Base-by-base conservation (phyloP, 768 basidiomycete genomes). In the Tulasnella sp. region DNA sequence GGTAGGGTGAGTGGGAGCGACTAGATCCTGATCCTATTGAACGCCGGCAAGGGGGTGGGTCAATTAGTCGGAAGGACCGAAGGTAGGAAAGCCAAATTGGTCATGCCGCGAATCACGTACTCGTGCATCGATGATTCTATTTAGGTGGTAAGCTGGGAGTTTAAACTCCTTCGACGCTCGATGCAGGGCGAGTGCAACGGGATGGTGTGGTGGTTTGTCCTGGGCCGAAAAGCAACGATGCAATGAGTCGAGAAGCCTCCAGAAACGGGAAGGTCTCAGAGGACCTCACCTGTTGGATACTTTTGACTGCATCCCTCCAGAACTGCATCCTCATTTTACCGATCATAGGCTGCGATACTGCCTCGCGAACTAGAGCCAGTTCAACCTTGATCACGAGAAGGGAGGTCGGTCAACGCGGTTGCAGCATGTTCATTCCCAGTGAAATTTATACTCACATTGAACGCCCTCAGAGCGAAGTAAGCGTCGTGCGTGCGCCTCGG, bases 251-350 rank as follows among this genome's bases (percentile, higher is more conserved):
- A 24, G 46, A 36, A 40, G 74, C 48, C 74, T 42, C 52, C 71
- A 19, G 24, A 38, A 46, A 72, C 21, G 42, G 77, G 38, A n/a
- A n/a, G 38, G 12, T 18, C 62, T 16, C 14, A 27, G n/a, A 68
- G 27, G 62, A 5, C 85, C 88, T 84, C 83, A 93, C 94, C 83
- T 92, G 89, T 82, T 86, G 86, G 31, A 94, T 89, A 72, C 86
- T 88, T 82, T 91, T 93, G 38, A 95, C 83, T 18, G 93, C 91
- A 83, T 96, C 94, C 82, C 90, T 89, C 94, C 94, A 96, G 84
- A 95, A 96, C 84, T 95, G 92, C 87, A 94, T 89, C 81, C 93
- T 88, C 89, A 95, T 93, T 84, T 91, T 90, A n/a, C 94, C 94
- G 78, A 96, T 90, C 52, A 89, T 87, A 46, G 89, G 84, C 80